Base-by-base conservation (phyloP, 2,329 filamentous ascomycete species). In the Pseudogymnoascus sp. region DNA sequence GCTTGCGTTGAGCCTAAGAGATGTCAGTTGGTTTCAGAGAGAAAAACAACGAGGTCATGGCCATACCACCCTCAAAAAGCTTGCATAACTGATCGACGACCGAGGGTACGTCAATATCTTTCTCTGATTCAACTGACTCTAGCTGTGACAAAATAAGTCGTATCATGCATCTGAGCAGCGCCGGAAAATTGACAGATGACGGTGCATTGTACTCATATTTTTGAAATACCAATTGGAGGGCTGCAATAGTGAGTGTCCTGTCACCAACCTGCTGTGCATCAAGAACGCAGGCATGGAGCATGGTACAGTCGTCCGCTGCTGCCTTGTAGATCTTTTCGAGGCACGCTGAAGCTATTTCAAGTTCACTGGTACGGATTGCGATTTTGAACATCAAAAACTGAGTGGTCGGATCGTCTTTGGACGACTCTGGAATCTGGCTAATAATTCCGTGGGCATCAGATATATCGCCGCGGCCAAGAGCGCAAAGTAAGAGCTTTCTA, bases 251-350 rank as follows among this genome's bases (percentile, higher is more conserved):
- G 66, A 88, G 84, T 0, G 77, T 66, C 60, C 82, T 86, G 65
- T 91, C 83, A 0, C 86, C 84, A 0, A 78, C 77, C 66, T 85
- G 79, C 60, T 92, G 86, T 2, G 91, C 88, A 72, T 96, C 91
- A 29, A 91, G 77, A 21, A 91, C 84, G 69, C 92, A 96, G 1
- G 91, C 89, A 67, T 93, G 91, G 0, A 97, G 78, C 46, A 91
- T 83, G 13, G 85, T 84, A 19, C 79, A 77, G 35, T 87, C 82
- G 21, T 82, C 79, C 0, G 77, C 72, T 0, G 80, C 78, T 6
- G 77, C 72, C n/a, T 78, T 78, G 63, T 80, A 82, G 26, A 96
- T 76, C 1, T 76, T 73, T 26, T 84, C 77, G 2, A 96, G 80
- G 70, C 87, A 90, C 53, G 85, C 80, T 19, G 78, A 74, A n/a